Conservation (phyloP, 2,329 filamentous ascomycete genomes). For the Paecilomyces niveus region DNA sequence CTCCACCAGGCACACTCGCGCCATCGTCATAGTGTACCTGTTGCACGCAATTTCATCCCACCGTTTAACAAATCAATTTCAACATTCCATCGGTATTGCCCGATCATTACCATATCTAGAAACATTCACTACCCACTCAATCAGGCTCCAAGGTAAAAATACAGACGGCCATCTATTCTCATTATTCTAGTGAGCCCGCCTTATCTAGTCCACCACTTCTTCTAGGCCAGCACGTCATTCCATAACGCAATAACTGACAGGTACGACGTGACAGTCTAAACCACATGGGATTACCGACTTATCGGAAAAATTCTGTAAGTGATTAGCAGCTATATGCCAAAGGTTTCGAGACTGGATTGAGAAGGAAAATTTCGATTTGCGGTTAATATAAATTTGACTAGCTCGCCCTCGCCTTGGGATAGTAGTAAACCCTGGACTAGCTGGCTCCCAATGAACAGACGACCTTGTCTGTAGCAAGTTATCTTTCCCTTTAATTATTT, state of each 20-base stretch:
- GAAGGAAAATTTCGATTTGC: neutral
- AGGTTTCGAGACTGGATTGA: neutral
- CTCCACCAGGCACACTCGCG: neutral
- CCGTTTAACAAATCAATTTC: neutral
- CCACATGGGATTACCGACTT: neutral
- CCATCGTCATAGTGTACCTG: neutral
- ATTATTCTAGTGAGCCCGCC: neutral
- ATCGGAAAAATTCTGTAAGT: neutral
- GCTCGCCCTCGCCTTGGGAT: no score
- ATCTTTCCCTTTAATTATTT: neutral
- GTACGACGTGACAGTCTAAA: neutral
- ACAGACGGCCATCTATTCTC: neutral
- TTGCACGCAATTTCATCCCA: neutral
- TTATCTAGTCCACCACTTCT: neutral
- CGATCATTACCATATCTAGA: neutral
- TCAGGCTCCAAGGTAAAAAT: neutral
- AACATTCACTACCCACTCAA: neutral
- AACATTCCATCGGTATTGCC: neutral
- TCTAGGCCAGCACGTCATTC: neutral
- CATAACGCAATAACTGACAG: slow-evolving; percentile 1
- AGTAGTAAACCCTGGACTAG: no score
- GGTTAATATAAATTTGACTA: neutral
- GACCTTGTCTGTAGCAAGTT: neutral
- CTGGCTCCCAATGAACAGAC: no score
- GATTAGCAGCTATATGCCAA: neutral